Evolutionary conservation across 2,329 filamentous ascomycete species (phyloP).

Genomic region (Hysterium pulicare): DNA sequence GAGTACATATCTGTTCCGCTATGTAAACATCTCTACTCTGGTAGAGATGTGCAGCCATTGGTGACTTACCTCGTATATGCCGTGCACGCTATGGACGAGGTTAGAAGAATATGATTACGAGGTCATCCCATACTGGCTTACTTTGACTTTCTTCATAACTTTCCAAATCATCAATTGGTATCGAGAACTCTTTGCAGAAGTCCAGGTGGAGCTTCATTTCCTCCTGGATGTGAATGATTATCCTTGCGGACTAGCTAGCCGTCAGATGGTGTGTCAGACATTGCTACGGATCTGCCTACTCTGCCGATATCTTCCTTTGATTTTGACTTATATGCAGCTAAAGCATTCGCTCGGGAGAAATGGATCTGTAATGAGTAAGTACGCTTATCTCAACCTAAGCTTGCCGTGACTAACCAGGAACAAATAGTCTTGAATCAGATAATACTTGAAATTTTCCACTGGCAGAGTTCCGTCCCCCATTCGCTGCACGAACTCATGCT

Average conservation of each 20-base stretch:
- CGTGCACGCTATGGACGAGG: conserved; percentile 58
- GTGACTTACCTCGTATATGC: conserved; percentile 61
- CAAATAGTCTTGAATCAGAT: conserved; percentile 88
- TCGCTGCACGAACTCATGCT: conserved; percentile 77
- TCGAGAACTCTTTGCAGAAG: conserved; percentile 79
- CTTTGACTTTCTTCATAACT: conserved; percentile 71
- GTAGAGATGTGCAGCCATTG: not conserved
- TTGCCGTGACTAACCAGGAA: conserved; percentile 61
- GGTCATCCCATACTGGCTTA: too few species aligned
- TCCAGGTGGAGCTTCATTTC: conserved; percentile 79
- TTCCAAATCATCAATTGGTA: conserved; percentile 71
- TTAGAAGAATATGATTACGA: conserved; percentile 4
- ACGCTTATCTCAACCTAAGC: not conserved
- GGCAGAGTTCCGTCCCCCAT: conserved; percentile 75
- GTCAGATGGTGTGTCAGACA: conserved; percentile 1
- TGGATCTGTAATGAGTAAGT: conserved; percentile 58
- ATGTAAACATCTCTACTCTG: not conserved
- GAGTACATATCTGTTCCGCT: conserved; percentile 65
- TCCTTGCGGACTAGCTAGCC: conserved; percentile 55
- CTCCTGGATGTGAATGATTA: conserved; percentile 71
- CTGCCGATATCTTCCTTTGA: conserved; percentile 68
- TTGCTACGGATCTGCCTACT: conserved; percentile 43
- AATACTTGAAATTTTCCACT: conserved; percentile 75
- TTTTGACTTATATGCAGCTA: conserved; percentile 81
- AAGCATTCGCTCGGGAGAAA: conserved; percentile 80